Evolutionary conservation across 2,329 filamentous ascomycete species (phyloP).

Genomic region (Monilinia vaccinii-corymbosi): DNA sequence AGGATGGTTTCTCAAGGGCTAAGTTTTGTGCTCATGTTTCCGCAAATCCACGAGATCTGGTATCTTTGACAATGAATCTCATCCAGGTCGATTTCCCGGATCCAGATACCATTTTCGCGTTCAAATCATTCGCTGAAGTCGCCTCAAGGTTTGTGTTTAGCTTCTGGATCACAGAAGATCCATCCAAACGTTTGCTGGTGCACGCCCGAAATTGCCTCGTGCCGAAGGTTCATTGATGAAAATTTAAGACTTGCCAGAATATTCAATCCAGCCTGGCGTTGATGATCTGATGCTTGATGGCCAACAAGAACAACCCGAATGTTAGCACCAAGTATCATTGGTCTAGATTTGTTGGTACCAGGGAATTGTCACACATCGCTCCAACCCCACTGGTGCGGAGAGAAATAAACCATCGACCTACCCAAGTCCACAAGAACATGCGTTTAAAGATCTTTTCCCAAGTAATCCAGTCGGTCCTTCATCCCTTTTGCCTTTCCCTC

Average conservation of each 20-base stretch:
- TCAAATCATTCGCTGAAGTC: constrained; percentile 13
- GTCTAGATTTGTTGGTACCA: too few species aligned
- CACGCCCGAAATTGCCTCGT: too few species aligned
- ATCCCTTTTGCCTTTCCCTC: neutral
- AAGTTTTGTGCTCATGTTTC: too few species aligned
- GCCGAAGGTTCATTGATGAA: constrained; percentile 5
- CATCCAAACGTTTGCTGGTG: constrained; percentile 12
- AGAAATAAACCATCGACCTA: too few species aligned
- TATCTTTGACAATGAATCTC: too few species aligned
- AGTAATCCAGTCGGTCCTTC: neutral
- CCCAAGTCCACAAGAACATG: neutral
- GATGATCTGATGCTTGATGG: neutral
- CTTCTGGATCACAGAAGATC: neutral
- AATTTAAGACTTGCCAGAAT: constrained; percentile 9
- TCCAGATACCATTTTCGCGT: constrained; percentile 4
- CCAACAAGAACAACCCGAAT: neutral
- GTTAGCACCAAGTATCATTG: too few species aligned
- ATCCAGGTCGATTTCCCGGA: too few species aligned
- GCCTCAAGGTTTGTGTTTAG: neutral
- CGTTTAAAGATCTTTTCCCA: neutral
- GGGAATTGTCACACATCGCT: too few species aligned
- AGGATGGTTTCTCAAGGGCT: too few species aligned
- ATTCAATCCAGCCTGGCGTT: neutral
- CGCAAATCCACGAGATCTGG: too few species aligned
- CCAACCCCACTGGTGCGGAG: too few species aligned